Conservation (phyloP, 2,329 filamentous ascomycete genomes). For the Fusarium odoratissimum region DNA sequence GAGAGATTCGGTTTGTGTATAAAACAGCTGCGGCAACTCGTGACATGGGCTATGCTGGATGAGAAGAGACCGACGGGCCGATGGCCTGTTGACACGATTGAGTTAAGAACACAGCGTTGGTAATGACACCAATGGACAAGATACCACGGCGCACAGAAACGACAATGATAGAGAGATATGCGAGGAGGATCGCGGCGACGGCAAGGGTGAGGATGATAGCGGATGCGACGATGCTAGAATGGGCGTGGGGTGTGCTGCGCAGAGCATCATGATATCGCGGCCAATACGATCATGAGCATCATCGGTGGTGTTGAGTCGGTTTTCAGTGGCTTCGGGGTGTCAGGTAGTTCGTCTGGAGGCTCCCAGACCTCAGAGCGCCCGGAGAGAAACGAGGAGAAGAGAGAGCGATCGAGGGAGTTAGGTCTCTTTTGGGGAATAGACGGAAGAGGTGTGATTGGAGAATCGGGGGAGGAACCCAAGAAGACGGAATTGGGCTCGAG, state of each 20-base stretch:
- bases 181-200: background rate
- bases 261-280: constrained; percentile 58
- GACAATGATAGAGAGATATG: constrained; percentile 8
- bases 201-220: constrained; percentile 24
- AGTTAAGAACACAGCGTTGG: constrained; percentile 5
- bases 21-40: constrained; percentile 34
- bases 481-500: constrained; percentile 29
- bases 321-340: constrained; percentile 17
- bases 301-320: constrained; percentile 34
- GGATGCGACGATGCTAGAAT: constrained; percentile 45
- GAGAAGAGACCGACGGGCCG: constrained; percentile 14
- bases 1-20: constrained; percentile 39
- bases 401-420: constrained; percentile 27
- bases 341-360: constrained; percentile 31
- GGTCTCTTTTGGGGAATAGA: constrained; percentile 42
- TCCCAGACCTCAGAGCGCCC: constrained; percentile 37
- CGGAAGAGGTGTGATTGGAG: constrained; percentile 43
- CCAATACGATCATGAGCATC: constrained; percentile 49
- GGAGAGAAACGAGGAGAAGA: constrained; percentile 17
- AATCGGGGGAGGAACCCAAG: constrained; percentile 40
- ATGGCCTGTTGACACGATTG: constrained; percentile 6
- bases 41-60: constrained; percentile 42
- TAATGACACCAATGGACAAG: constrained; percentile 24
- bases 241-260: constrained; percentile 51
- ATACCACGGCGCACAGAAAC: constrained; percentile 14